Base-by-base conservation (phyloP, 139 green algal genomes). In the Desmodesmus armatus region DNA sequence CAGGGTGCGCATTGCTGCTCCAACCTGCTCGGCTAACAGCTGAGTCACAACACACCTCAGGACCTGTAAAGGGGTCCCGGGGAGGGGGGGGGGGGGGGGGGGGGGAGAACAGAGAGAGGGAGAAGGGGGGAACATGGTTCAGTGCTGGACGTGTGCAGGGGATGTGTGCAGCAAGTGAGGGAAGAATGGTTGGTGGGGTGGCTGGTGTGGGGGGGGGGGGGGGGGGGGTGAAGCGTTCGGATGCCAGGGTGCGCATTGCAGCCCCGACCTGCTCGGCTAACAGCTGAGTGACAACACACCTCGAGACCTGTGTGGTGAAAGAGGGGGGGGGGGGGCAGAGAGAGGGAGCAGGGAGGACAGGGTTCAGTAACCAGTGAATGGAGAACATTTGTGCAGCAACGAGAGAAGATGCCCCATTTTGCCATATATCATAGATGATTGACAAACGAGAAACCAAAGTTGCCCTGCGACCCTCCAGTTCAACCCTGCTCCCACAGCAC, bases 21-120 rank as follows among this genome's bases (percentile, higher is more conserved):
- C 37, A 1, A 84, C n/a, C 39, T 84, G 77, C 39, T 74, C 11
- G 19, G 77, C 40, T 35, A n/a, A 43, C 2, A 84, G 77, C 6
- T 25, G 44, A 4, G 74, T 69, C 4, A 33, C 19, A 31, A 81
- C 74, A 1, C 47, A 17, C 9, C 39, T 31, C 21, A 81, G 33
- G 51, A 49, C 67, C 74, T 83, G 77, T 41, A 19, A 43, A 25
- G 21, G n/a, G 49, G 70, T 4, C 35, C 37, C 27, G 40, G 63
- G 27, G 60, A 7, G 19, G 17, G 13, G 7, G 41, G 29, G 6
- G 23, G 40, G 70, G 73, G 47, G 47, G 49, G 3, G 3, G 31
- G 2, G 51, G 9, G 0, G 15, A 31, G 43, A n/a, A n/a, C n/a
- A n/a, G n/a, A n/a, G n/a, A n/a, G n/a, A n/a, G n/a, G n/a, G n/a